Evolutionary conservation across 2,329 filamentous ascomycete species (phyloP).

Genomic region (Monilinia polystroma): DNA sequence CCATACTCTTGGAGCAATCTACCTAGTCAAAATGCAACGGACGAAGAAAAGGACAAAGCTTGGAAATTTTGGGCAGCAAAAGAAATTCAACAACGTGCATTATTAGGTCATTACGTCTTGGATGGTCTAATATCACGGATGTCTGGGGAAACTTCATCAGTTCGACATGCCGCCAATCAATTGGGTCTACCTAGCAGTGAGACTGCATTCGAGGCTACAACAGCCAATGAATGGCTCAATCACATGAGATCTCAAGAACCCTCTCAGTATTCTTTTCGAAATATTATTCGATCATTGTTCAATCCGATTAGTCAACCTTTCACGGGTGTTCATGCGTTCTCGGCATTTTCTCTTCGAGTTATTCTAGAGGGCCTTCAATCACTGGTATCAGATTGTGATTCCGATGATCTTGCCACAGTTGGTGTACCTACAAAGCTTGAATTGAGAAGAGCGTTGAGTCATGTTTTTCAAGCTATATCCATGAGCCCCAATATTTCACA

Average conservation of each 20-base stretch:
- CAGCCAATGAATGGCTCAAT: slow-evolving; percentile 44
- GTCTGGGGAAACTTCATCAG: slow-evolving; percentile 45
- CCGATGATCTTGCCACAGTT: slow-evolving; percentile 42
- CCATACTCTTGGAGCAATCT: slow-evolving; percentile 35
- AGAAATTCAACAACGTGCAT: slow-evolving; percentile 47
- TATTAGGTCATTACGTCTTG: slow-evolving; percentile 47
- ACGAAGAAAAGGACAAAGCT: neutral
- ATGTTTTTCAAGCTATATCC: slow-evolving; percentile 42
- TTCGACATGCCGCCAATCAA: slow-evolving; percentile 46
- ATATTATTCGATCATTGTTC: slow-evolving; percentile 23
- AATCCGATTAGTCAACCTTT: too few relatives aligned
- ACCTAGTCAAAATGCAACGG: too few relatives aligned
- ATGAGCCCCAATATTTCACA: too few relatives aligned
- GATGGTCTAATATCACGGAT: slow-evolving; percentile 48
- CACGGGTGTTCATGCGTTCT: too few relatives aligned
- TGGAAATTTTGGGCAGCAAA: slow-evolving; percentile 47
- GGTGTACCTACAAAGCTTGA: slow-evolving; percentile 45
- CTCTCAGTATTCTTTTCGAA: slow-evolving; percentile 43
- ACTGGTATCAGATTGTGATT: slow-evolving; percentile 44
- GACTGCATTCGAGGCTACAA: slow-evolving; percentile 44
- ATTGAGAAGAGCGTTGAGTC: slow-evolving; percentile 43
- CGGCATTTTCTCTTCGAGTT: too few relatives aligned
- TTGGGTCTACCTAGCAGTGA: slow-evolving; percentile 45
- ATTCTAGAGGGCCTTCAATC: slow-evolving; percentile 46
- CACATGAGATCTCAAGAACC: slow-evolving; percentile 40